A percentile compares a stretch with the other conserved stretches of the same genome.
phyloP scores from a whole-genome alignment of 1,284 basidiomycete genomes.

The Cryptococcus sp. region DNA sequence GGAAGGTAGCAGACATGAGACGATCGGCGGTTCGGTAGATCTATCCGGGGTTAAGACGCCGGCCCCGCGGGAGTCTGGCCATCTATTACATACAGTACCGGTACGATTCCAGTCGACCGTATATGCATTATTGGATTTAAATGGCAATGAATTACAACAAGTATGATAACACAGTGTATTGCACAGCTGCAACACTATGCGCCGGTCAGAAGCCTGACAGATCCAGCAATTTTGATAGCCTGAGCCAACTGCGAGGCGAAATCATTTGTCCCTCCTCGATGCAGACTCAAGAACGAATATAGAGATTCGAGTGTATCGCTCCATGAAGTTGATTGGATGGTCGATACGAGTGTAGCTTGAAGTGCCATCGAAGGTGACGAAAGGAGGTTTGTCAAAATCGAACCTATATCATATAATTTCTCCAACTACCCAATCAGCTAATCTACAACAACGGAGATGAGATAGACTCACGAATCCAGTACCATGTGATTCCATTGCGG shows the following conservation, averaged over 20 bases:
- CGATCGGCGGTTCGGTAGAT: no score
- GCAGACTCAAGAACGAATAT: slow-evolving; percentile 9
- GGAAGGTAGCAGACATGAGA: no score
- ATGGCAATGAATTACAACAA: no score
- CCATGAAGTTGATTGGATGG: slow-evolving; percentile 4
- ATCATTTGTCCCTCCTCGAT: slow-evolving; percentile 8
- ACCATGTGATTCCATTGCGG: slow-evolving; percentile 30
- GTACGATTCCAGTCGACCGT: no score
- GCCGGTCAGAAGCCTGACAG: not conserved
- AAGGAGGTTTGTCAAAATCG: slow-evolving; percentile 18
- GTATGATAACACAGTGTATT: no score
- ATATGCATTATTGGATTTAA: no score
- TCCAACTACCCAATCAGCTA: slow-evolving; percentile 11
- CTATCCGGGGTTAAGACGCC: no score
- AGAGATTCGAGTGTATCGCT: slow-evolving; percentile 4
- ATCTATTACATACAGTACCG: no score
- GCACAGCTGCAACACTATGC: not conserved
- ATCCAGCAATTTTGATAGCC: not conserved
- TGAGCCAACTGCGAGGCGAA: slow-evolving; percentile 4
- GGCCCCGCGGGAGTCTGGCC: no score
- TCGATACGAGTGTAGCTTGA: not conserved
- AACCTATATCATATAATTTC: slow-evolving; percentile 30
- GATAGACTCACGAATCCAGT: slow-evolving; percentile 25
- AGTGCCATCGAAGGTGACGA: not conserved
- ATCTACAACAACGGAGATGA: not conserved